Conservation (phyloP, 208 protist species). For the Naegleria fowleri region DNA sequence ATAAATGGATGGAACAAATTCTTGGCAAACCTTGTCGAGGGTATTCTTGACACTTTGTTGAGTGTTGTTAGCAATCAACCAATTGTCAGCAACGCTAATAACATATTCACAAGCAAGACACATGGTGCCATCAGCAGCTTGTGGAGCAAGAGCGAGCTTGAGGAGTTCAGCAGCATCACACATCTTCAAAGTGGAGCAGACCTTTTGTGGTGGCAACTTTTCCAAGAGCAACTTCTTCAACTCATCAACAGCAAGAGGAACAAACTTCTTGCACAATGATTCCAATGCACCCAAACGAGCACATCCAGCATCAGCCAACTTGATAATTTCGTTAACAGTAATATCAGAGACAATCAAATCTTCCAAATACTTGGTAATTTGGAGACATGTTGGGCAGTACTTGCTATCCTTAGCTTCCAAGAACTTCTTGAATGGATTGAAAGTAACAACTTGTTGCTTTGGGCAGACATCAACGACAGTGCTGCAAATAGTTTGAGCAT, state of each 20-base stretch:
- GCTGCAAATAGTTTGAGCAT: neutral
- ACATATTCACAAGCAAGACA: neutral
- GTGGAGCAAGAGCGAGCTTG: neutral
- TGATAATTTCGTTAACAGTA: neutral
- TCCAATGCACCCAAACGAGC: neutral
- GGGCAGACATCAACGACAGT: neutral
- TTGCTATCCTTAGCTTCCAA: neutral
- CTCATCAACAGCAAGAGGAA: neutral
- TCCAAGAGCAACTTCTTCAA: neutral
- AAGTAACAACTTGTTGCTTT: neutral
- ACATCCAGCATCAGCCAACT: neutral
- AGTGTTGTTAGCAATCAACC: neutral
- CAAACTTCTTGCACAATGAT: neutral
- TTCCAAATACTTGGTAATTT: neutral
- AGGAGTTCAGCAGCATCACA: neutral
- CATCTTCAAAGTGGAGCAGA: constrained; percentile 6
- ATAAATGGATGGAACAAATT: neutral
- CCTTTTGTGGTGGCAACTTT: neutral
- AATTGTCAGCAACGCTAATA: neutral
- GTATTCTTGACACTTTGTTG: neutral
- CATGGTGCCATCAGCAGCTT: neutral
- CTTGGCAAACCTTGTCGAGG: neutral
- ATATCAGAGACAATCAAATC: neutral
- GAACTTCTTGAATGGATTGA: neutral
- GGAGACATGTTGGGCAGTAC: neutral